Percentiles rank a stretch among this genome's conserved stretches.
Evolutionary conservation across 2,329 filamentous ascomycete species (phyloP).

Genomic region (Colletotrichum ledebouriae): DNA sequence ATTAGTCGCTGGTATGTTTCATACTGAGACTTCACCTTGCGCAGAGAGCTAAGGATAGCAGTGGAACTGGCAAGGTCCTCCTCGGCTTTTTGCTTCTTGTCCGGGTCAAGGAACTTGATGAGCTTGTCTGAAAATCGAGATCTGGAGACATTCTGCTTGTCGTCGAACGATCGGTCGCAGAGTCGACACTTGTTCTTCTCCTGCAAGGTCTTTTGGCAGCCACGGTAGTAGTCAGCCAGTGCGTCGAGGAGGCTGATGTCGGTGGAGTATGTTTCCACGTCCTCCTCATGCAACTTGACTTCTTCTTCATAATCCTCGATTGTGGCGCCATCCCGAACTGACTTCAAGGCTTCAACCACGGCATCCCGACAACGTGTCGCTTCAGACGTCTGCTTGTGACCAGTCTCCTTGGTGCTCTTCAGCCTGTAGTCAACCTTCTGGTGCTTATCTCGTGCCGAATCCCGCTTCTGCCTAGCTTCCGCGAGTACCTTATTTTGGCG

Average conservation of each 20-base stretch:
- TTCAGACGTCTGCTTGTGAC: slow-evolving; percentile 74
- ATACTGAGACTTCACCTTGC: slow-evolving; percentile 74
- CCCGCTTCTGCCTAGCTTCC: slow-evolving; percentile 77
- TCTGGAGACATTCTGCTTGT: slow-evolving; percentile 67
- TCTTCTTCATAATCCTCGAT: slow-evolving; percentile 69
- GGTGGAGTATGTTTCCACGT: slow-evolving; percentile 72
- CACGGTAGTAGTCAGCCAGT: slow-evolving; percentile 78
- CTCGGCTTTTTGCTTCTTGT: slow-evolving; percentile 73
- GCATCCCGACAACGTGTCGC: slow-evolving; percentile 70
- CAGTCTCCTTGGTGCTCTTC: slow-evolving; percentile 72
- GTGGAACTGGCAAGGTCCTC: slow-evolving; percentile 68
- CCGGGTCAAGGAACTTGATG: slow-evolving; percentile 71
- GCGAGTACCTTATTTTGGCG: slow-evolving; percentile 69
- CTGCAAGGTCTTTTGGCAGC: slow-evolving; percentile 75
- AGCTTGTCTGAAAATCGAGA: slow-evolving; percentile 77
- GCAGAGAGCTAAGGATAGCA: slow-evolving; percentile 68
- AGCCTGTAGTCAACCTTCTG: slow-evolving; percentile 83
- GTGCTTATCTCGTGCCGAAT: slow-evolving; percentile 78
- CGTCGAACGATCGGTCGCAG: slow-evolving; percentile 79
- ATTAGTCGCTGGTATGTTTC: slow-evolving; percentile 81
- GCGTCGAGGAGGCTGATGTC: slow-evolving; percentile 78
- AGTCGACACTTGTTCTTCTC: slow-evolving; percentile 81
- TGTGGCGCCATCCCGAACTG: slow-evolving; percentile 58
- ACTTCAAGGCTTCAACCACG: slow-evolving; percentile 63
- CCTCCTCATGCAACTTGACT: slow-evolving; percentile 64